phyloP scores from a whole-genome alignment of 768 basidiomycete species.

The Mycena leptocephala region DNA sequence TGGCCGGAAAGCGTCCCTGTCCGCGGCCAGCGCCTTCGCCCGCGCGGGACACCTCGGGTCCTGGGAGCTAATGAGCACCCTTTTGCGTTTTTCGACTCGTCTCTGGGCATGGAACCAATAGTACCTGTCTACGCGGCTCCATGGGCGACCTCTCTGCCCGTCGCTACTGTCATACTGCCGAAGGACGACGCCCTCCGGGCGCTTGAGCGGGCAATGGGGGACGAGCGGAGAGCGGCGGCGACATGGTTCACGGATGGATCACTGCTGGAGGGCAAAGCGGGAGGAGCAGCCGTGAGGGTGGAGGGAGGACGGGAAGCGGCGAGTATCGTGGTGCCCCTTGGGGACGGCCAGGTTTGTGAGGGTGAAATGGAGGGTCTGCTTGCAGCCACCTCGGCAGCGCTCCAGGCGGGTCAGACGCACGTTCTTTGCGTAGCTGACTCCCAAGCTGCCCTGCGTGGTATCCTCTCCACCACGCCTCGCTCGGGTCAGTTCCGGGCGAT shows the following conservation, averaged over 20 bases:
- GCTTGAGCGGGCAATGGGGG: not conserved
- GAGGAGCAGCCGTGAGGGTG: conserved; percentile 22
- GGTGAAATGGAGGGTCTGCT: too few species aligned
- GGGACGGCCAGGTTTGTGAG: too few species aligned
- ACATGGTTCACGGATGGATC: conserved; percentile 18
- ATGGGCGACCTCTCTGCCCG: not conserved
- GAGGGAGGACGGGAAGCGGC: too few species aligned
- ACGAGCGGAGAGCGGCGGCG: not conserved
- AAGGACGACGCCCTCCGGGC: conserved; percentile 8
- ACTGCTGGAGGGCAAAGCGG: not conserved
- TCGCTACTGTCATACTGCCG: conserved; percentile 2
- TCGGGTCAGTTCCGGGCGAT: too few species aligned
- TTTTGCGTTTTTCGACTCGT: not conserved
- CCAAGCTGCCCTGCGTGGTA: too few species aligned
- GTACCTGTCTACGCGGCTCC: not conserved
- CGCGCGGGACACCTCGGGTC: not conserved
- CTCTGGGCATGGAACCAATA: conserved; percentile 4
- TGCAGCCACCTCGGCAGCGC: too few species aligned
- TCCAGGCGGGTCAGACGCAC: too few species aligned
- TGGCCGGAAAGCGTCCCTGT: not conserved
- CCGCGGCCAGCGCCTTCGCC: not conserved
- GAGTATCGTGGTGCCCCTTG: too few species aligned
- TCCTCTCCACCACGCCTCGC: too few species aligned
- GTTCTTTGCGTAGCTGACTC: too few species aligned
- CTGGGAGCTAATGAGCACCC: not conserved